Evolutionary conservation across 495 filamentous ascomycete genomes (phyloP), one percentile per base, ranked within the genome.

Genomic region (Tuber melanosporum): DNA sequence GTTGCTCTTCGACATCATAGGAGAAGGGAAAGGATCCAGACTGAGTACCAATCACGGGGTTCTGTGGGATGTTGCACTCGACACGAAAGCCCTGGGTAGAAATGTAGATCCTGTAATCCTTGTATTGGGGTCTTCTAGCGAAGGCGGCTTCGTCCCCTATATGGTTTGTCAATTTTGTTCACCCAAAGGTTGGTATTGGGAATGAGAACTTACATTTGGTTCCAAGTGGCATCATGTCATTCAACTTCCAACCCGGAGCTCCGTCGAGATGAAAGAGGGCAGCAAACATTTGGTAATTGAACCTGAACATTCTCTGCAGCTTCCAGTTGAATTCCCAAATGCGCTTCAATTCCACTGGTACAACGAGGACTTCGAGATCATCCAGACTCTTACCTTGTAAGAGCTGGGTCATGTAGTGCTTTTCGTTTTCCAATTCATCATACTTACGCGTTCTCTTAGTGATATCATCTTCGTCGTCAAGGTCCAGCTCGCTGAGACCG

Each of bases 221-320:
- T 3, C 52, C 22, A 62, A 62, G 52, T n/a, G 52, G n/a, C 52
- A 26, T 62, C 52, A 14, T 62, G 12, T 62, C 52, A 26, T 32
- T 62, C n/a, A 26, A 12, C 22, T 14, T 32, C 52, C 22, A 26
- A 3, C 3, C n/a, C 52, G 52, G 52, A 26, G 52, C 52, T 62
- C 52, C 52, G 14, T n/a, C n/a, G 1, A 62, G 22, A 62, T 62
- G 52, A n/a, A 62, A 62, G 10, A 26, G 22, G 52, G 12, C 10
- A 9, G 52, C n/a, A 62, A 62, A 82, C 17, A 77, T 72, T 0
- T 82, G 74, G 22, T 73, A 82, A 26, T 75, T 49, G 32, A 79
- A 82, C 19, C 78, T 74, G 46, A 77, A 82, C 8, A 70, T 76
- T 17, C 79, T 76, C 44, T 77, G 81, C 17, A 82, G 52, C 43